Base-by-base conservation (phyloP, 2,329 filamentous ascomycete species). In the Stenocarpella maydis region DNA sequence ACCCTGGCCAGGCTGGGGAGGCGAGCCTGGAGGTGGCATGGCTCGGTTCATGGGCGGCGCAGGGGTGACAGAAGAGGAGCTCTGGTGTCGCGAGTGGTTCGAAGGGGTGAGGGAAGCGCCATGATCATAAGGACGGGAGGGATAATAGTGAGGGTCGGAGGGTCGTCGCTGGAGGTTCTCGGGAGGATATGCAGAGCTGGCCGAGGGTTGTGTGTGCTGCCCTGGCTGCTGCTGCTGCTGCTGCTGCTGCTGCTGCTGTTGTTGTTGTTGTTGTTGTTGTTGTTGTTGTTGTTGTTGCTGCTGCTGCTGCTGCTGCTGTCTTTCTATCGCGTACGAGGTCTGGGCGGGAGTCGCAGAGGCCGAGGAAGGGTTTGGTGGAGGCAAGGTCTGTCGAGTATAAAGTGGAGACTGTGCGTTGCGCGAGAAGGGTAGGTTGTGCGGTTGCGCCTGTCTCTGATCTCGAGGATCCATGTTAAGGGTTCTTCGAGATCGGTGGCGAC, bases 1-100 rank as follows among this genome's bases (percentile, higher is more conserved):
- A 4, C 73, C 74, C 61, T 74, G 76, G 17, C 73, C 71, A 70
- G 75, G 78, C 65, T 80, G 80, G 45, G 82, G 81, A 71, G 84
- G 83, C 68, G 84, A 85, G 54, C 76, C 79, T 12, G 81, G 82
- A 45, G 83, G 84, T 66, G 83, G 82, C 83, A 85, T 85, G 49
- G 78, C 76, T 73, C 81, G 82, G 75, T 78, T 80, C 72, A 80
- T 74, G 2, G 75, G 68, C 4, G 78, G 76, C 12, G 78, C 76
- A 26, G 82, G 78, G 26, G 81, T 77, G 67, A 84, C 77, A 50
- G 83, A 83, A 10, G 84, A 82, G n/a, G 82, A 74, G 76, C 80
- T 83, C 67, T 80, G 82, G 68, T 82, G 80, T 71, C 82, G 82
- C 66, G 80, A 77, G 76, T 82, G 82, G 65, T 77, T 76, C 47